Percentiles rank a stretch among this genome's conserved stretches.
Evolutionary conservation across 768 basidiomycete genomes (phyloP).

Genomic region (Pleurotus tuber-regium): DNA sequence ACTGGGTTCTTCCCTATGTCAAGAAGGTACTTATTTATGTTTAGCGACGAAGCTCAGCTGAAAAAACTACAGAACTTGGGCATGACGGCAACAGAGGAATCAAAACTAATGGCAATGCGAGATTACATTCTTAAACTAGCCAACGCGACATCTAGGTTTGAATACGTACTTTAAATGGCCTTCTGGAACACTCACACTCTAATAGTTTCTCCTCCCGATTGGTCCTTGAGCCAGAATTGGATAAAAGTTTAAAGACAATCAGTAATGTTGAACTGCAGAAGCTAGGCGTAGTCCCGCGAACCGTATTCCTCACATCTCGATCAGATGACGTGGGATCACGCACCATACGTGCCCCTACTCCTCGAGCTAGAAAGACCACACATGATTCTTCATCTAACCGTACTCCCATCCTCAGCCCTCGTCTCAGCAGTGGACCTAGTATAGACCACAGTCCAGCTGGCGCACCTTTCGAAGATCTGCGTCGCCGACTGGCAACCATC

Average conservation of each 20-base stretch:
- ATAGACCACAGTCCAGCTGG: constrained; percentile 42
- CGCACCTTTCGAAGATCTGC: constrained; percentile 75
- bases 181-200: not conserved
- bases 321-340: constrained; percentile 36
- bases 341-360: constrained; percentile 36
- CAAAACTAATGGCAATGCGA: constrained; percentile 82
- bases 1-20: not conserved
- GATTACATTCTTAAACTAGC: constrained; percentile 88
- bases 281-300: constrained; percentile 87
- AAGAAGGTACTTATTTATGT: constrained; percentile 12
- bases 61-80: constrained; percentile 83
- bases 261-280: constrained; percentile 80
- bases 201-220: constrained; percentile 66
- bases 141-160: constrained; percentile 72
- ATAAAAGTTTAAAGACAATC: constrained; percentile 59
- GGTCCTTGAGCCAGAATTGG: constrained; percentile 59
- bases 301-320: constrained; percentile 77
- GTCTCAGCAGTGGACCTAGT: constrained; percentile 46
- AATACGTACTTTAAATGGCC: not conserved
- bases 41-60: constrained; percentile 76
- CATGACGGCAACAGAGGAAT: constrained; percentile 79
- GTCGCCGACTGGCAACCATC: constrained; percentile 69
- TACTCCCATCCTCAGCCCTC: constrained; percentile 49
- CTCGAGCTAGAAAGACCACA: constrained; percentile 37
- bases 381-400: constrained; percentile 24